Conservation (phyloP, 371 early-diverging fungal species). For the Funneliformis caledonium region DNA sequence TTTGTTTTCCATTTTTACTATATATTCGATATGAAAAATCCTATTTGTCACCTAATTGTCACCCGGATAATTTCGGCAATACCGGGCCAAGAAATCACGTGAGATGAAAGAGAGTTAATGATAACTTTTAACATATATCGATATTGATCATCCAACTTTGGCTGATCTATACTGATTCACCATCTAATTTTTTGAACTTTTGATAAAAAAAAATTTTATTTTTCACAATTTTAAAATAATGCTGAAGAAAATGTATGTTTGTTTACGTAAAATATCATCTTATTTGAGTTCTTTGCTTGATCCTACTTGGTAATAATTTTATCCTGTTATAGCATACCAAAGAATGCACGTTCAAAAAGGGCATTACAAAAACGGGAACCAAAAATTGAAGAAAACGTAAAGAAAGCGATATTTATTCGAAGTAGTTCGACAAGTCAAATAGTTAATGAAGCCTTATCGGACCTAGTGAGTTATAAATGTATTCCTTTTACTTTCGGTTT, state of each 20-base stretch:
- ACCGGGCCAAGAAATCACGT: no score
- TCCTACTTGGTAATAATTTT: no score
- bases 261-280: not conserved
- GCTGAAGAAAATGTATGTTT: not conserved
- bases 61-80: no score
- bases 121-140: no score
- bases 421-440: slow-evolving; percentile 88
- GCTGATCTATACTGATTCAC: no score
- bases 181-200: no score
- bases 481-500: not conserved
- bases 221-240: not conserved
- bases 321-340: slow-evolving; percentile 63
- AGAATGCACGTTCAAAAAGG: slow-evolving; percentile 86
- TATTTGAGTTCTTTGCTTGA: not conserved
- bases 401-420: slow-evolving; percentile 86
- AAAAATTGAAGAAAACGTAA: slow-evolving; percentile 88
- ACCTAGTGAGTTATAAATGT: slow-evolving; percentile 69
- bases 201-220: no score
- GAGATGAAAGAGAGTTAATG: no score
- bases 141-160: no score
- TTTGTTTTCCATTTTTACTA: no score
- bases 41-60: no score
- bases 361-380: slow-evolving; percentile 88
- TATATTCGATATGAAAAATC: no score
- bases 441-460: slow-evolving; percentile 82